These are phyloP conservation scores for Arthrobotrys conoides DNA, from an alignment of 2,329 filamentous ascomycete genomes.

Conservation along the genomic window DNA sequence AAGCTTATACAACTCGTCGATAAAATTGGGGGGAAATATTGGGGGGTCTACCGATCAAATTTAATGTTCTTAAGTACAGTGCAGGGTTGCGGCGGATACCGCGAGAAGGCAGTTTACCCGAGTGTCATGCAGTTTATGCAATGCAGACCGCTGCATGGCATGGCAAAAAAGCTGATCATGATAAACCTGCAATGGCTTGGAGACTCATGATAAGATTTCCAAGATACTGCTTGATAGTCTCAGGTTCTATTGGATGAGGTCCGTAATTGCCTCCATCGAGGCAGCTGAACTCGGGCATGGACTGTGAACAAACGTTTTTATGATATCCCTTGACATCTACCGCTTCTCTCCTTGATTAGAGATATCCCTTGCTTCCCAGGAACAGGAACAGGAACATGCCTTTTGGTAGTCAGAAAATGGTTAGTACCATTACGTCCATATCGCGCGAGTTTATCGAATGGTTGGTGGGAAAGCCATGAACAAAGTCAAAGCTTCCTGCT, in stretches of 20 bases:
- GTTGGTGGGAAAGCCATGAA: conserved; percentile 25
- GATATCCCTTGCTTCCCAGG: conserved; percentile 59
- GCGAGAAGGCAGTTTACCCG: conserved; percentile 1
- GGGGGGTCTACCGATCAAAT: conserved; percentile 19
- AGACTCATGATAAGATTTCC: conserved; percentile 13
- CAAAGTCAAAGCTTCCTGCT: conserved; percentile 25
- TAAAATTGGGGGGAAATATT: conserved; percentile 9
- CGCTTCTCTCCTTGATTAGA: conserved; percentile 16
- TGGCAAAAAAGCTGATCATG: not conserved
- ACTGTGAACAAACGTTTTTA: conserved; percentile 1
- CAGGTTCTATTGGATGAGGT: not conserved
- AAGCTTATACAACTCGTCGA: conserved; percentile 25
- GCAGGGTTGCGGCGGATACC: conserved; percentile 55
- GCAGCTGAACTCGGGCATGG: conserved; percentile 18
- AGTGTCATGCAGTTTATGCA: conserved; percentile 25
- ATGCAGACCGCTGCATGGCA: conserved; percentile 19
- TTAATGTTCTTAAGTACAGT: not conserved
- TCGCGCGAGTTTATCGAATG: conserved; percentile 30
- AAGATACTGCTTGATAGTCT: conserved; percentile 11
- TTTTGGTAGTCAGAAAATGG: conserved; percentile 5
- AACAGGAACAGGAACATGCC: conserved; percentile 30
- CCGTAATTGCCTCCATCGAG: conserved; percentile 19
- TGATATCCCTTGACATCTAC: conserved; percentile 17
- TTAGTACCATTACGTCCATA: conserved; percentile 39
- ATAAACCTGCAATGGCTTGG: conserved; percentile 1